Percentiles rank a stretch among this genome's conserved stretches.
These are phyloP conservation scores for Akanthomyces uredinophilus DNA, from an alignment of 2,329 filamentous ascomycete genomes.

Conservation along the genomic window DNA sequence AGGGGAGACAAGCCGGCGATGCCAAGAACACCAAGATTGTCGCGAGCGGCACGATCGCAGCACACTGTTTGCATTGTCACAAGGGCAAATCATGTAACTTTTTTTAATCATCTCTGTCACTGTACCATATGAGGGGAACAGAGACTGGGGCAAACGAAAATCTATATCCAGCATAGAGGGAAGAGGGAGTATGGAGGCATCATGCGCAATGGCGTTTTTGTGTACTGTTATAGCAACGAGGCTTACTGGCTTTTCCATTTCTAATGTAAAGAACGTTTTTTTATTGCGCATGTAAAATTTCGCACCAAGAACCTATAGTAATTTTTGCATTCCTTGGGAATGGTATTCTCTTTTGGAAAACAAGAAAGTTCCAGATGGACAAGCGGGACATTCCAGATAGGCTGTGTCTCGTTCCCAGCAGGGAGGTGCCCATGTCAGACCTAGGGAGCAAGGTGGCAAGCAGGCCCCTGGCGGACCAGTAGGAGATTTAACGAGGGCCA, in stretches of 20 bases:
- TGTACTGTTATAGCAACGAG: conserved; percentile 6
- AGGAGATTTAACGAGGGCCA: not conserved
- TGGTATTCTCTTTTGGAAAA: not conserved
- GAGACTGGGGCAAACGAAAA: not conserved
- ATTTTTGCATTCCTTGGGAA: not conserved
- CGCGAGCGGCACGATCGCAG: not conserved
- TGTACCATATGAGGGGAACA: conserved; percentile 3
- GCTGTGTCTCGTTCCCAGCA: not conserved
- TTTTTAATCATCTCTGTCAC: not conserved
- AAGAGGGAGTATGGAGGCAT: conserved; percentile 3
- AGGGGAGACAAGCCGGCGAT: not conserved
- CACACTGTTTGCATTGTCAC: not conserved
- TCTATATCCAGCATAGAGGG: not conserved
- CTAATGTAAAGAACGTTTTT: not conserved
- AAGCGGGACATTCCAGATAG: not conserved
- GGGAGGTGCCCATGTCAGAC: not conserved
- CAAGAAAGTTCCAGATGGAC: not conserved
- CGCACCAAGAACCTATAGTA: not conserved
- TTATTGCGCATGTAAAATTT: not conserved
- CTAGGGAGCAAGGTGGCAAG: no score
- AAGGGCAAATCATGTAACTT: not conserved
- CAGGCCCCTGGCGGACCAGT: not conserved
- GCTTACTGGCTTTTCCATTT: not conserved
- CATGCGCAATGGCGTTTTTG: conserved; percentile 6
- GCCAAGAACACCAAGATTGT: not conserved